Evolutionary conservation across 2,329 filamentous ascomycete species (phyloP), one percentile per base, ranked within the genome.

Genomic region (Fusarium burgessii): DNA sequence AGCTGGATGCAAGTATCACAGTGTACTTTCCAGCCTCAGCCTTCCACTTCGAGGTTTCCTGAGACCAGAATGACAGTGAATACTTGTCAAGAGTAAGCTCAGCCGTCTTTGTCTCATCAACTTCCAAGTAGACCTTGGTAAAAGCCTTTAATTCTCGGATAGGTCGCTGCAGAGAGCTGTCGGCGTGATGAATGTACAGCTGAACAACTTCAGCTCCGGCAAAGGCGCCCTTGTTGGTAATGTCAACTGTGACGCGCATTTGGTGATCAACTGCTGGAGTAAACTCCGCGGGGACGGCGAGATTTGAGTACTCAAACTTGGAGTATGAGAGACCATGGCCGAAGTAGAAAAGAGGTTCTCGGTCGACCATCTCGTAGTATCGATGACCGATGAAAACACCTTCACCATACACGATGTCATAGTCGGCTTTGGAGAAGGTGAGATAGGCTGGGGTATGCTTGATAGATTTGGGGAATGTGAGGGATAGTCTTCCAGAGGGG

Each of bases 341-440:
- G 73, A 93, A 93, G 43, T 89, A 85, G 79, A 92, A 93, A 1
- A 89, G 83, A 0, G 89, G 85, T 3, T 73, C 51, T 86, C 83
- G 51, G 12, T 73, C 58, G 29, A 72, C 45, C 70, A 68, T 57
- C 41, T 93, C 91, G 75, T 92, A 93, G 80, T 88, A 92, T 20
- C 90, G 84, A 78, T 94, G 93, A 0, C 92, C 92, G 17, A 94
- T 85, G 76, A 91, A 93, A 38, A 94, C 84, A 55, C 91, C 91
- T 78, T 94, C 92, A 20, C 90, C 91, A 72, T 93, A 94, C 0
- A 92, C 80, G 1, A 90, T 89, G 50, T 89, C 84, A 41, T 91
- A 87, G 45, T 89, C 87, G 73, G 93, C 91, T 5, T 86, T 85
- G 25, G 84, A 81, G 75, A 88, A 93, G 80, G 91, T 93, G 62